These are phyloP conservation scores for Colletotrichum sp. DNA, from an alignment of 2,329 filamentous ascomycete genomes.

Conservation along the genomic window DNA sequence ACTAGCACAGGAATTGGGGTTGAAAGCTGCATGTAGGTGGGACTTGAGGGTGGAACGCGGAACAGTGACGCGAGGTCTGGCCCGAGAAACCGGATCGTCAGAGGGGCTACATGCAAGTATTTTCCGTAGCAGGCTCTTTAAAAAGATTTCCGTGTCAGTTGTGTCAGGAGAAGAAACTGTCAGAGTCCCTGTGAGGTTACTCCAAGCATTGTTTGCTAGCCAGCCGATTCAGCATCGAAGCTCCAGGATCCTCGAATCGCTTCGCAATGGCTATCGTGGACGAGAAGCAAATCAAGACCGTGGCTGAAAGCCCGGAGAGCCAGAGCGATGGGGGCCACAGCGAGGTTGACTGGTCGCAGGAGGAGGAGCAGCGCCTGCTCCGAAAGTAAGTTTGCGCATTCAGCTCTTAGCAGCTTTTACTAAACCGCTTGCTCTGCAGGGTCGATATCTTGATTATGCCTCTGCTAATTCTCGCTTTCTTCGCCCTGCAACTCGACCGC, in stretches of 20 bases:
- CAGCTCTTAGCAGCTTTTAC: background rate
- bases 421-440: constrained; percentile 28
- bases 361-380: constrained; percentile 31
- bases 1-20: background rate
- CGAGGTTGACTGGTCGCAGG: constrained; percentile 27
- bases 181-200: background rate
- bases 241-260: background rate
- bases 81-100: background rate
- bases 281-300: background rate
- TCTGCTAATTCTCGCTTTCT: constrained; percentile 49
- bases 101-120: background rate
- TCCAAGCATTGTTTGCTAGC: background rate
- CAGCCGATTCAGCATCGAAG: background rate
- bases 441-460: constrained; percentile 51
- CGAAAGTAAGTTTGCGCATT: constrained; percentile 28
- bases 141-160: background rate
- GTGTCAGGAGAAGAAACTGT: background rate
- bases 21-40: background rate
- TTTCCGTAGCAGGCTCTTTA: background rate
- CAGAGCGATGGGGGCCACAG: background rate
- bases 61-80: background rate
- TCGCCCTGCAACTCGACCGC: constrained; percentile 44
- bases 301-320: background rate
- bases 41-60: background rate
- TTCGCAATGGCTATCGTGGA: background rate